Evolutionary conservation across 148 eudicot genomes (phyloP), one percentile per base, ranked within the genome.

Genomic region (Persicaria tinctoria): DNA sequence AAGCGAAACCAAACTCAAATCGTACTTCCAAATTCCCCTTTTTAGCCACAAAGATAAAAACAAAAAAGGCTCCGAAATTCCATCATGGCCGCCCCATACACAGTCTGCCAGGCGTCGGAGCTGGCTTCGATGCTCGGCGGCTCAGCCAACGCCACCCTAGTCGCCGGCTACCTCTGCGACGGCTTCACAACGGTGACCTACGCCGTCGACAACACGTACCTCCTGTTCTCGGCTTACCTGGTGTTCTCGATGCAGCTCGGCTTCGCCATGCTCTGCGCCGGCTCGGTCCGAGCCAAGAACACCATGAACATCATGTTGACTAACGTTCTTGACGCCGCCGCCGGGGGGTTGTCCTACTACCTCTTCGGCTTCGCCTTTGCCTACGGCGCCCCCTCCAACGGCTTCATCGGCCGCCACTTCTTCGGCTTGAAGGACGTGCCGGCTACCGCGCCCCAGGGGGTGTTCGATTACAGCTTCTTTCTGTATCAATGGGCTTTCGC

Each of bases 241-340:
- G 88, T 85, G 5, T 85, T 85, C 50, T 79, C 86, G 27, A 85
- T 85, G 88, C 88, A 85, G 68, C 82, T 85, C 45, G 88, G 88
- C 49, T 85, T 85, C 62, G 88, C 88, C 64, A 85, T 85, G 88
- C 82, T 85, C 44, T 85, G 88, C 76, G 88, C 88, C 6, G 88
- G 88, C 73, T 85, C 88, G 20, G 87, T 85, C 69, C 85, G 87
- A n/a, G 86, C 86, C 50, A 85, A 85, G 70, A 85, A 83, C 79
- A 83, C 86, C 46, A 83, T 32, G 41, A 32, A 32, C 41, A 32
- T 32, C 2, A 32, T 32, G 41, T 1, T 32, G 41, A 32, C 41
- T 2, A 32, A 32, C 41, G 41, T 32, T 2, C 41, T 32, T 32
- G 41, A 32, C 41, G 41, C 41, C 41, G 41, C 41, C 41, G 41